phyloP scores from a whole-genome alignment of 2,329 filamentous ascomycete species.

The Elsinoe necatrix region DNA sequence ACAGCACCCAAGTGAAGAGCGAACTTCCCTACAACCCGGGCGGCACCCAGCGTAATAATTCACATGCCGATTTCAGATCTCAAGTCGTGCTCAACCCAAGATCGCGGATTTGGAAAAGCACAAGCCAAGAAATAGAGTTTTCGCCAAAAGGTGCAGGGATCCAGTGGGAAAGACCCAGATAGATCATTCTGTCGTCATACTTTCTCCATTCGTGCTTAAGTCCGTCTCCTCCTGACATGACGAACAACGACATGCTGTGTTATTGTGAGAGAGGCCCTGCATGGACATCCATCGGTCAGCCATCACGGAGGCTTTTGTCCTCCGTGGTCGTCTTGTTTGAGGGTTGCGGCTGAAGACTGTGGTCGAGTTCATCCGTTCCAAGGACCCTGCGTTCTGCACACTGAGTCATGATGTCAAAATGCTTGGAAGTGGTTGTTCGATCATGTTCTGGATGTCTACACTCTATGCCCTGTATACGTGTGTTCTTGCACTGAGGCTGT shows the following conservation, averaged over 20 bases:
- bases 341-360: neutral
- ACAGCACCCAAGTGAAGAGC: too few relatives aligned
- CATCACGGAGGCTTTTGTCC: neutral
- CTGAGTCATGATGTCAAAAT: conserved; percentile 11
- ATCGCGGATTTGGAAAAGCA: conserved; percentile 5
- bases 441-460: neutral
- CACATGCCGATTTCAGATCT: conserved; percentile 9
- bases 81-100: conserved; percentile 5
- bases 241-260: neutral
- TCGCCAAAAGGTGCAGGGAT: neutral
- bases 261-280: neutral
- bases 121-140: neutral
- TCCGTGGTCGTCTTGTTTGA: neutral
- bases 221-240: neutral
- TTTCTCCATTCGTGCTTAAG: neutral
- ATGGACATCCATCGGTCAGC: neutral
- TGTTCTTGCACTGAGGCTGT: neutral
- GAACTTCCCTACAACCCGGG: too few relatives aligned
- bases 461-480: neutral
- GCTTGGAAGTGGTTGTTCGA: neutral
- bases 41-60: neutral
- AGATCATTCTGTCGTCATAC: neutral
- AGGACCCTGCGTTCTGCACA: neutral
- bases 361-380: conserved; percentile 1
- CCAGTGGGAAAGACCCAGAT: neutral